A percentile compares a stretch with the other conserved stretches of the same genome.
These are phyloP conservation scores for Monosporascus sp. DNA, from an alignment of 2,329 filamentous ascomycete genomes.

Conservation along the genomic window DNA sequence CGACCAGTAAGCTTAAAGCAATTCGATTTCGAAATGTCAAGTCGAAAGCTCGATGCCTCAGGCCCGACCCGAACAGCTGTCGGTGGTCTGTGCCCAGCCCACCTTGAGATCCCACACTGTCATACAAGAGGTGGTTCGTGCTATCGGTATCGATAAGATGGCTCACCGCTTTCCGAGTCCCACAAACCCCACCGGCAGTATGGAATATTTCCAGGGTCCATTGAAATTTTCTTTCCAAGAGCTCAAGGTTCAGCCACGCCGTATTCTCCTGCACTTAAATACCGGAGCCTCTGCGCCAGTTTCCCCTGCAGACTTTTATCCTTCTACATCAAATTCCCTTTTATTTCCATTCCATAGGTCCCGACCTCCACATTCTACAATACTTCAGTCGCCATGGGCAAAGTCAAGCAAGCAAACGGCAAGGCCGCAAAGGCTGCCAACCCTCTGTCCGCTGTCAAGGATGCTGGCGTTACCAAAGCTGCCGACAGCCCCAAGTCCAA, in stretches of 20 bases:
- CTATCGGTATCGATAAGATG: constrained; percentile 4
- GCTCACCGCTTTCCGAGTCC: constrained; percentile 22
- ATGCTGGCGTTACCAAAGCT: constrained; percentile 61
- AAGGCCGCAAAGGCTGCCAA: constrained; percentile 46
- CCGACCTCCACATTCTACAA: constrained; percentile 11
- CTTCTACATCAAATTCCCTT: not conserved
- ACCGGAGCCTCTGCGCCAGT: not conserved
- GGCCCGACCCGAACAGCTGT: not conserved
- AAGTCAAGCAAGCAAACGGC: constrained; percentile 57
- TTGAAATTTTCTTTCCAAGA: constrained; percentile 12
- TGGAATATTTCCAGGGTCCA: constrained; percentile 16
- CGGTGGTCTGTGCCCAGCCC: not conserved
- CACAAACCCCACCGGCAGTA: constrained; percentile 20
- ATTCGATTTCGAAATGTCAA: not conserved
- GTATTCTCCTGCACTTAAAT: constrained; percentile 14
- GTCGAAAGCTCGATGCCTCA: not conserved
- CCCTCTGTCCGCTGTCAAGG: constrained; percentile 53
- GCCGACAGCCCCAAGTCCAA: constrained; percentile 60
- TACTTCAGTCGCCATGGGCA: constrained; percentile 50
- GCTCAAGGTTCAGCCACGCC: constrained; percentile 11
- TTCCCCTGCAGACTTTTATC: not conserved
- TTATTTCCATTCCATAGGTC: constrained; percentile 3
- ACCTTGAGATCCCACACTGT: too few relatives aligned
- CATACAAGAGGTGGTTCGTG: constrained; percentile 1
- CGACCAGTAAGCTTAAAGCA: not conserved